Base-by-base conservation (phyloP, 352 stramenopile genomes). In the Globisporangium irregulare region DNA sequence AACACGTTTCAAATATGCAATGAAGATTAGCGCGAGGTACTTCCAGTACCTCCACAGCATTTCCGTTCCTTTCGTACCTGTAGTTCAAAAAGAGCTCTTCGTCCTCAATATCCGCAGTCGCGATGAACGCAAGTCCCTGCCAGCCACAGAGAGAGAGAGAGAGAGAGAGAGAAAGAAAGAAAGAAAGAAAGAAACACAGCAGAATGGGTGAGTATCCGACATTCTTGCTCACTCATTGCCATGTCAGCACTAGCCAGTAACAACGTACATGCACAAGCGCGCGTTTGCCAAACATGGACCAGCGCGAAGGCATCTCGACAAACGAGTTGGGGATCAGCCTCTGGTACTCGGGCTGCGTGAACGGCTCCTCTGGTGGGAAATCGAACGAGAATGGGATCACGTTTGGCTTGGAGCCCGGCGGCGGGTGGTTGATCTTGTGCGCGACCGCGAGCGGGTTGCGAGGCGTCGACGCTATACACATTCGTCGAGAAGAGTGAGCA, bases 51-150 rank as follows among this genome's bases (percentile, higher is more conserved):
- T 22, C 18, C 43, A 51, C 18, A 22, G 43, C 1, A 51, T 22
- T 24, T 10, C 43, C 43, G 22, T 51, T 24, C 43, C 18, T 51
- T 51, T 51, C 43, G 43, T 51, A 71, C 66, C 66, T 59, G 68
- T 96, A 96, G 71, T 96, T 96, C 41, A 96, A 77, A 57, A 96
- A 93, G 0, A 96, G 74, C 64, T 96, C 88, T 70, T 93, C 82
- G 55, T 96, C 80, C 63, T 87, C 73, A 59, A 96, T 93, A n/a
- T 96, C 82, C 0, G 81, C 75, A 6, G 81, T 90, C 14, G 88
- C 73, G 34, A 96, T 88, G 66, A 94, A 92, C 14, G 79, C 82
- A 24, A 96, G 67, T 18, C 86, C 77, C 88, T 95, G 18, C 12
- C 34, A 53, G n/a, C 5, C n/a, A 58, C 41, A 32, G 29, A 8